A percentile compares a stretch with the other conserved stretches of the same genome.
Conservation (phyloP, 306 rosid species). For the Prunus armeniaca region DNA sequence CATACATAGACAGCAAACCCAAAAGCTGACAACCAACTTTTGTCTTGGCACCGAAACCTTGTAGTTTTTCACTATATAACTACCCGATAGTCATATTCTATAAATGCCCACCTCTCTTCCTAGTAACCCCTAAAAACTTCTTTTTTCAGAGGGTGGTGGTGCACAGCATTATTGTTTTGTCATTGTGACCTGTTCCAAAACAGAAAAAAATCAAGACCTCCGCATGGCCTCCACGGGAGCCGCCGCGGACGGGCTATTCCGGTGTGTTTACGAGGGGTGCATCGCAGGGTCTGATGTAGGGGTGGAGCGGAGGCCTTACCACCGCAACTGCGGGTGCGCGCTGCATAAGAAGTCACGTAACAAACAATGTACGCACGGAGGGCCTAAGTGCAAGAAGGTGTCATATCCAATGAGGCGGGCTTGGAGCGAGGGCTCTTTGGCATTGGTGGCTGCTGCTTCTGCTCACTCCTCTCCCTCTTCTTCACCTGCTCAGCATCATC, state of each 20-base stretch:
- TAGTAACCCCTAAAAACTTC: not conserved
- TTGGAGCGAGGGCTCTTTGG: conserved; percentile 50
- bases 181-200: not conserved
- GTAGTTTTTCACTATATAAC: conserved; percentile 1
- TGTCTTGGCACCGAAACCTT: not conserved
- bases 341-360: conserved; percentile 14
- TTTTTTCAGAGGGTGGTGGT: not conserved
- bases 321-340: conserved; percentile 32
- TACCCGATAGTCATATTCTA: not conserved
- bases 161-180: not conserved
- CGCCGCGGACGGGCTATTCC: conserved; percentile 28
- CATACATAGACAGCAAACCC: not conserved
- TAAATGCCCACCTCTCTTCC: not conserved
- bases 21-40: conserved; percentile 2
- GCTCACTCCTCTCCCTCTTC: conserved; percentile 31
- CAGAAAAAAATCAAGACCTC: not conserved
- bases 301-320: conserved; percentile 66
- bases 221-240: conserved; percentile 18
- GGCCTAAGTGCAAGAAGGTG: conserved; percentile 30
- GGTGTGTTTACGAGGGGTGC: conserved; percentile 59
- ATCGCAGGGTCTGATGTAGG: conserved; percentile 41
- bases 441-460: conserved; percentile 24
- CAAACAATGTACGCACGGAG: conserved; percentile 18
- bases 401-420: conserved; percentile 57
- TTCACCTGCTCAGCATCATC: not conserved